phyloP scores from a whole-genome alignment of 352 stramenopile species.

The Pythium brassicae region DNA sequence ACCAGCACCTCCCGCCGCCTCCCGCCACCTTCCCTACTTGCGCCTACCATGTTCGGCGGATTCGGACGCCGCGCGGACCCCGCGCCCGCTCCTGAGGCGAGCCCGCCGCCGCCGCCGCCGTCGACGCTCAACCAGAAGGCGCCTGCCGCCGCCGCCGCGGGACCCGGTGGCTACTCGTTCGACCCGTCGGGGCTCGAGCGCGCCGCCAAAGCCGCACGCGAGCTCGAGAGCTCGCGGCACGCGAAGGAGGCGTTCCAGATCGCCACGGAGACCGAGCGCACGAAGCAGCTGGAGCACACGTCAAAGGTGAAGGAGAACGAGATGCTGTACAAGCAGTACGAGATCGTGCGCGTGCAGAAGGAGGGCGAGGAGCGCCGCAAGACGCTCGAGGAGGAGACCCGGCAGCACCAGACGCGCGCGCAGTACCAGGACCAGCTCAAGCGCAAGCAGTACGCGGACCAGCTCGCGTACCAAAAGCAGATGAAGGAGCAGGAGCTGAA shows the following conservation, averaged over 20 bases:
- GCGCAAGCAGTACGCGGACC: conserved; percentile 97
- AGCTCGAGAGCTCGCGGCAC: conserved; percentile 94
- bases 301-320: conserved; percentile 91
- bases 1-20: neutral
- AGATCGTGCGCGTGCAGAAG: conserved; percentile 94
- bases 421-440: conserved; percentile 99
- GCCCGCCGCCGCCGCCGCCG: neutral
- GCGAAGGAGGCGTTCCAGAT: conserved; percentile 94
- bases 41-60: conserved; percentile 16
- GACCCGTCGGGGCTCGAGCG: conserved; percentile 96
- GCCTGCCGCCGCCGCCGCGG: conserved; percentile 7
- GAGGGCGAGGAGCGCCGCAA: conserved; percentile 96
- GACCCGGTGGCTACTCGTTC: conserved; percentile 84
- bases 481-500: conserved; percentile 96
- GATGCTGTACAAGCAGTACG: conserved; percentile 91
- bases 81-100: conserved; percentile 13
- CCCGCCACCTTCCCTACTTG: neutral
- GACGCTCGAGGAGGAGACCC: conserved; percentile 96
- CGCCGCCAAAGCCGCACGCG: conserved; percentile 95
- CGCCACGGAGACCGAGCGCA: conserved; percentile 94
- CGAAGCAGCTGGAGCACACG: conserved; percentile 92
- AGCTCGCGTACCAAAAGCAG: conserved; percentile 94
- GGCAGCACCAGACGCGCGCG: conserved; percentile 94
- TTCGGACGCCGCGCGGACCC: conserved; percentile 13
- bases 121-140: conserved; percentile 23